These are phyloP conservation scores for Phytophthora sojae DNA, from an alignment of 352 stramenopile genomes.

Conservation along the genomic window DNA sequence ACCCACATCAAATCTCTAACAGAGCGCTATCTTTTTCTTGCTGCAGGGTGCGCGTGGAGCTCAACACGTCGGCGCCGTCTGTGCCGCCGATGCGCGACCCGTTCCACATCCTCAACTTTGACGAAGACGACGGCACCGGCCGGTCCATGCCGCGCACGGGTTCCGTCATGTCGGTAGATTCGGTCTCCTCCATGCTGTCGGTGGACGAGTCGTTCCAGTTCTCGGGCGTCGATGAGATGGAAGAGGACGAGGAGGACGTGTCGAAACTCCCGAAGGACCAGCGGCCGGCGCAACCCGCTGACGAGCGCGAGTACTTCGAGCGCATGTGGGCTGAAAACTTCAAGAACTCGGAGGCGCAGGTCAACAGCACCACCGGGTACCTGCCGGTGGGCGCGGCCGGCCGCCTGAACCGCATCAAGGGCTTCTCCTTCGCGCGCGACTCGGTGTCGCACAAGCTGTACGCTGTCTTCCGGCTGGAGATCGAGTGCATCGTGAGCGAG, in stretches of 20 bases:
- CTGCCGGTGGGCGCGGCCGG: slow-evolving; percentile 72
- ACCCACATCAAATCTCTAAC: background rate
- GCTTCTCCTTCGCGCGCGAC: slow-evolving; percentile 80
- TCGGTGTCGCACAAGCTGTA: slow-evolving; percentile 75
- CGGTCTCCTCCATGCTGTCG: slow-evolving; percentile 60
- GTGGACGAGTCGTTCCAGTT: slow-evolving; percentile 71
- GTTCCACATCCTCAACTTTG: slow-evolving; percentile 77
- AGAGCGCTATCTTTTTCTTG: too few species aligned
- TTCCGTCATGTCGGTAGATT: slow-evolving; percentile 74
- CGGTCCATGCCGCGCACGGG: slow-evolving; percentile 45
- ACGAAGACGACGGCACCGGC: slow-evolving; percentile 35
- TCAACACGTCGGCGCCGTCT: slow-evolving; percentile 50
- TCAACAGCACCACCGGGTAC: slow-evolving; percentile 72
- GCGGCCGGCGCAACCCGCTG: slow-evolving; percentile 70
- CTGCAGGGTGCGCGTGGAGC: slow-evolving; percentile 54
- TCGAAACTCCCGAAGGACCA: slow-evolving; percentile 73
- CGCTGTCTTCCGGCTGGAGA: slow-evolving; percentile 83
- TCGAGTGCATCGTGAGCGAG: slow-evolving; percentile 87
- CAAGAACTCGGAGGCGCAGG: slow-evolving; percentile 76
- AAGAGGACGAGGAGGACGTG: slow-evolving; percentile 44
- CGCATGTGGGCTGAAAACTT: slow-evolving; percentile 85
- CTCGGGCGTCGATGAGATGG: slow-evolving; percentile 26
- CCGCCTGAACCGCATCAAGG: slow-evolving; percentile 82
- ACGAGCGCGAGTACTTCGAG: slow-evolving; percentile 88
- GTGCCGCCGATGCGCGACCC: slow-evolving; percentile 83